These are phyloP conservation scores for Ceratobasidium sp. DNA, from an alignment of 1,284 basidiomycete genomes.

Conservation along the genomic window DNA sequence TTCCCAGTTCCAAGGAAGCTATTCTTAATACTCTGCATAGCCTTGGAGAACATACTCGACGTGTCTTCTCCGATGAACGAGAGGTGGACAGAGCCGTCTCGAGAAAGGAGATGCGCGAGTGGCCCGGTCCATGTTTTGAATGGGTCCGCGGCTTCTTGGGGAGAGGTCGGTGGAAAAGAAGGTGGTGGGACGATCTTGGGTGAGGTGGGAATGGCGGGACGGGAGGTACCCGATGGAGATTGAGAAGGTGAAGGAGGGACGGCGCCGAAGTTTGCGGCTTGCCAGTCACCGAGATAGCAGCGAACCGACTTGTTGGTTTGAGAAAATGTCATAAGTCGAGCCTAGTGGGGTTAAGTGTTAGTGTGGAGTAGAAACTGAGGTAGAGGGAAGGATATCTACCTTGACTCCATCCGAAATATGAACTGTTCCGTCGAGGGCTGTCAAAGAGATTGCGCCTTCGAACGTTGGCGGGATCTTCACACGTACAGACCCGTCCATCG, in stretches of 20 bases:
- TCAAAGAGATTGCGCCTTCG: conserved; percentile 38
- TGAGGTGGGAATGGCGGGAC: neutral
- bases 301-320: conserved; percentile 20
- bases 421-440: conserved; percentile 21
- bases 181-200: neutral
- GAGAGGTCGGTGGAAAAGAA: neutral
- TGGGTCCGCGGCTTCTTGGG: conserved; percentile 16
- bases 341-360: neutral
- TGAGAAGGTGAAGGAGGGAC: neutral
- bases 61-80: conserved; percentile 29
- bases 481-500: conserved; percentile 30
- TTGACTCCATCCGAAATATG: conserved; percentile 32
- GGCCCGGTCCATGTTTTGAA: conserved; percentile 37
- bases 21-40: conserved; percentile 32
- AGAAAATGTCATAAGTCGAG: conserved; percentile 27
- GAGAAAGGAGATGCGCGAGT: conserved; percentile 3
- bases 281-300: conserved; percentile 35
- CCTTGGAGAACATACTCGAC: conserved; percentile 33
- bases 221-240: no score
- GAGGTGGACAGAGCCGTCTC: conserved; percentile 30
- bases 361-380: neutral
- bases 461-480: conserved; percentile 28
- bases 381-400: neutral
- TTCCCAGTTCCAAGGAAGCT: conserved; percentile 4
- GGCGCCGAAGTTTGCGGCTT: conserved; percentile 22